These are phyloP conservation scores for Hypoxylon perforatum DNA, from an alignment of 495 filamentous ascomycete species.

Conservation along the genomic window DNA sequence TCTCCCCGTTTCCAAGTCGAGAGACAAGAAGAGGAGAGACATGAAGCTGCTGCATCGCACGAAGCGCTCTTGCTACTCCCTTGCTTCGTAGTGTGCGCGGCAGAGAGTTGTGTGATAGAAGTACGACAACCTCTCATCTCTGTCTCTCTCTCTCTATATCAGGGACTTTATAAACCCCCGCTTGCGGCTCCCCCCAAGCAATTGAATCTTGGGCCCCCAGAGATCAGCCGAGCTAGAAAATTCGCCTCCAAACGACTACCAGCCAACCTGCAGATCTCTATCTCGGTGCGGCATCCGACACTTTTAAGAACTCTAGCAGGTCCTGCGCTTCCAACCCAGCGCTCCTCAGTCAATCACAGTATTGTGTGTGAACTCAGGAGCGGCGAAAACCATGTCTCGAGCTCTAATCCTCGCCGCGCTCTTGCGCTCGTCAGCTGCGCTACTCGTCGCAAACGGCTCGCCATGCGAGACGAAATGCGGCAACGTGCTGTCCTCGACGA, in stretches of 20 bases:
- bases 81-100: constrained; percentile 27
- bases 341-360: constrained; percentile 5
- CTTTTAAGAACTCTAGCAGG: constrained; percentile 2
- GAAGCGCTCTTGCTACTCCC: constrained; percentile 34
- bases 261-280: background rate
- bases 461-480: constrained; percentile 57
- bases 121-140: background rate
- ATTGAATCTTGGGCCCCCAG: constrained; percentile 12
- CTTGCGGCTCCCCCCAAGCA: constrained; percentile 16
- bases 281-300: constrained; percentile 1
- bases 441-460: constrained; percentile 52
- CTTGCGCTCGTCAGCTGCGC: constrained; percentile 44
- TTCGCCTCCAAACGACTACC: constrained; percentile 12
- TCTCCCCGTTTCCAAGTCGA: constrained; percentile 13
- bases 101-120: background rate
- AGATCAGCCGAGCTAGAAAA: constrained; percentile 21
- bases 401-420: constrained; percentile 32
- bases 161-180: constrained; percentile 28
- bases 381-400: constrained; percentile 12
- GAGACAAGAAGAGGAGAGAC: too few relatives aligned
- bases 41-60: constrained; percentile 18
- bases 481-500: constrained; percentile 52
- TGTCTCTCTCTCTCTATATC: too few relatives aligned
- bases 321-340: background rate
- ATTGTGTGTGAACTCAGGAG: background rate